Evolutionary conservation across 345 rosid genomes (phyloP).

Genomic region (Eucalyptus fibrosa): DNA sequence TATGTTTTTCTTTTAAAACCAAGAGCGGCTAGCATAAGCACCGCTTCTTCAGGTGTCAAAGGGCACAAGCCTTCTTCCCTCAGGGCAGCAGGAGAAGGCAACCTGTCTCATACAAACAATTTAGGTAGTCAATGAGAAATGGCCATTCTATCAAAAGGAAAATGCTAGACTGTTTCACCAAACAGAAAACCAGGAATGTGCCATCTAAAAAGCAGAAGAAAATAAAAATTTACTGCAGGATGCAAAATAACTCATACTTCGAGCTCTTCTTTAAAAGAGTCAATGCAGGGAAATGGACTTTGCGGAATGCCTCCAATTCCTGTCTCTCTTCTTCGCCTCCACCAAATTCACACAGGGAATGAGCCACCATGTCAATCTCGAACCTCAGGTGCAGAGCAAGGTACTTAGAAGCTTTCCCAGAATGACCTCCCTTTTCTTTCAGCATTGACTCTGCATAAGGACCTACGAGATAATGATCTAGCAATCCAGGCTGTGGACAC

Average conservation of each 20-base stretch:
- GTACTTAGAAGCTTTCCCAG: slow-evolving; percentile 52
- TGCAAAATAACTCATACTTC: slow-evolving; percentile 19
- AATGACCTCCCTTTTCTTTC: slow-evolving; percentile 16
- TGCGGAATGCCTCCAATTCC: slow-evolving; percentile 75
- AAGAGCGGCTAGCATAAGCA: slow-evolving; percentile 90
- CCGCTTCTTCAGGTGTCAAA: slow-evolving; percentile 86
- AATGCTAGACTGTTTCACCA: background rate
- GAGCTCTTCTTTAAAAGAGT: slow-evolving; percentile 41
- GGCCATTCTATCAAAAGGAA: background rate
- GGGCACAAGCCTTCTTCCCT: slow-evolving; percentile 90
- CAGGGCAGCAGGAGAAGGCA: slow-evolving; percentile 62
- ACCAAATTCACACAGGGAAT: slow-evolving; percentile 88
- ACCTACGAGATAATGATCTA: slow-evolving; percentile 74
- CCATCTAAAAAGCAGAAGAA: background rate
- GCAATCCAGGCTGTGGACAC: slow-evolving; percentile 30
- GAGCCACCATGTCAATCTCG: slow-evolving; percentile 98
- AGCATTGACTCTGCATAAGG: slow-evolving; percentile 36
- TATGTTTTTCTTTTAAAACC: slow-evolving; percentile 79
- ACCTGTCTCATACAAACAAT: slow-evolving; percentile 20
- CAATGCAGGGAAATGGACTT: slow-evolving; percentile 80
- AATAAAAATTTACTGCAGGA: background rate
- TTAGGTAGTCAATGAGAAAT: background rate
- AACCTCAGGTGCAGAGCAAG: slow-evolving; percentile 83
- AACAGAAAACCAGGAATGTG: background rate
- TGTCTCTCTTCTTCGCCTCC: slow-evolving; percentile 70